Evolutionary conservation across 345 rosid species (phyloP).

Genomic region (Salix brachista): DNA sequence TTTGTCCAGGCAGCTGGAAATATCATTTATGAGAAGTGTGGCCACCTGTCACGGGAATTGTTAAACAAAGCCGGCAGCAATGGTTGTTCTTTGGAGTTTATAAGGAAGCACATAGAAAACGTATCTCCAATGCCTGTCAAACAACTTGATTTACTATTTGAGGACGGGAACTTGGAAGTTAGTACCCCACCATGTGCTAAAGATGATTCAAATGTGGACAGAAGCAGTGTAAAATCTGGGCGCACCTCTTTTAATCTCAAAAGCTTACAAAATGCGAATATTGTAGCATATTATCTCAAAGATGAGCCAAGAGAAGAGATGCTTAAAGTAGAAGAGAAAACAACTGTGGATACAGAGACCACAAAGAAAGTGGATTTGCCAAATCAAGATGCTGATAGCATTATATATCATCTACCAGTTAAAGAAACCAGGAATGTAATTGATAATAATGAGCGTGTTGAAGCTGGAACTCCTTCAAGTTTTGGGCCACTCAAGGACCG

Average conservation of each 20-base stretch:
- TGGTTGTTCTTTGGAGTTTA: conserved; percentile 37
- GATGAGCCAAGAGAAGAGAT: conserved; percentile 28
- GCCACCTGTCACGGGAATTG: conserved; percentile 31
- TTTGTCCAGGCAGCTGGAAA: conserved; percentile 27
- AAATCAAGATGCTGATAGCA: conserved; percentile 29
- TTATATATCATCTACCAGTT: conserved; percentile 29
- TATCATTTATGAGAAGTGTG: conserved; percentile 23
- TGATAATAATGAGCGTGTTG: conserved; percentile 39
- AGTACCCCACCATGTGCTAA: conserved; percentile 18
- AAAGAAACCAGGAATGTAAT: conserved; percentile 30
- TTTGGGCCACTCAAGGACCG: conserved; percentile 40
- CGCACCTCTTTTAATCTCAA: conserved; percentile 26
- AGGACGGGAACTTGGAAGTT: conserved; percentile 50
- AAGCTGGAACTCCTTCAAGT: conserved; percentile 70
- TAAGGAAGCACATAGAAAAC: conserved; percentile 39
- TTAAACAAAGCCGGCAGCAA: conserved; percentile 44
- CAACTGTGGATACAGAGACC: conserved; percentile 17
- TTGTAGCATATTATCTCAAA: conserved; percentile 10
- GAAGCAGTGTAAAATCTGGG: conserved; percentile 34
- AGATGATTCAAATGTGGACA: conserved; percentile 19
- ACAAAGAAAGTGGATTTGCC: conserved; percentile 27
- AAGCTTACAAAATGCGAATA: conserved; percentile 22
- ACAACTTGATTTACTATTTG: conserved; percentile 69
- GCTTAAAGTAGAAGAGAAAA: conserved; percentile 23
- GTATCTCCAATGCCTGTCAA: conserved; percentile 72